Base-by-base conservation (phyloP, 257 asterid genomes). In the Salvia miltiorrhiza region DNA sequence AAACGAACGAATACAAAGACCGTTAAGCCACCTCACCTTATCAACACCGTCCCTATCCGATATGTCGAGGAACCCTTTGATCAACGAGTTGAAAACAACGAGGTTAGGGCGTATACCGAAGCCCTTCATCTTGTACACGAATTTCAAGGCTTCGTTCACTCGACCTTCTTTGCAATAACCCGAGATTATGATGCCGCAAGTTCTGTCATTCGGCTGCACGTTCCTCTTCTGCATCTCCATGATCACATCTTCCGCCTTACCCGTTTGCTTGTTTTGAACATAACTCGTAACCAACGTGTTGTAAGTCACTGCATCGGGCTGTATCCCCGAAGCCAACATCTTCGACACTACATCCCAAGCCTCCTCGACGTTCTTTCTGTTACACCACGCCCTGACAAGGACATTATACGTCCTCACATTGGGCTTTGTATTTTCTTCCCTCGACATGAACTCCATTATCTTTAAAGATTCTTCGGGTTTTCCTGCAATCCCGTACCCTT, bases 131-230 rank as follows among this genome's bases (percentile, higher is more conserved):
- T 24, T 80, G 74, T 87, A 79, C 58, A 83, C 82, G 66, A 84
- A 84, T 70, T 78, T 81, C 78, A 87, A 71, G 32, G 93, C 96
- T 26, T 87, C 89, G 74, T 67, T 75, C 26, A 79, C 28, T 70
- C 75, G 78, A 40, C 92, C 90, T 81, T 85, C 90, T 73, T 87
- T 85, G 74, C 90, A 85, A 66, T 87, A 87, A 56, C 95, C 93
- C 8, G 80, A 73, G 37, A 84, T 76, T 40, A 85, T 81, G 79
- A 80, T 85, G 65, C 95, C 83, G 64, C 81, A 87, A 9, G 93
- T 89, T 78, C 90, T 78, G 52, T 82, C 88, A 55, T 85, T 87
- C 3, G 95, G 95, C 53, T 59, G 67, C 78, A 85, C 87, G 17
- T 79, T 73, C 26, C 80, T 75, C 7, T 77, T 82, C 80, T 16